These are phyloP conservation scores for Aspergillus sp. DNA, from an alignment of 2,329 filamentous ascomycete species.

Conservation along the genomic window DNA sequence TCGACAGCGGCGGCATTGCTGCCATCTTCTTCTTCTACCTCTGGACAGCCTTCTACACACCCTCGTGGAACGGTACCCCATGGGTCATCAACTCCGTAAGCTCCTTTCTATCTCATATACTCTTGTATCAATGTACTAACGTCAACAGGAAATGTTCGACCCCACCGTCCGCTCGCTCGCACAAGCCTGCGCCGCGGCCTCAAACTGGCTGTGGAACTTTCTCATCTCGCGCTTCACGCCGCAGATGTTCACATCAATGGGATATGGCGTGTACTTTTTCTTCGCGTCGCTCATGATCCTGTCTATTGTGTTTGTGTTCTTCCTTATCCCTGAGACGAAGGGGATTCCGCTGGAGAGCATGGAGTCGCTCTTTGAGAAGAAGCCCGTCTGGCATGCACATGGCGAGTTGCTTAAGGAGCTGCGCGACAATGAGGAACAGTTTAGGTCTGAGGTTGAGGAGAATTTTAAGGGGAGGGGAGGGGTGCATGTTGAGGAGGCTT, in stretches of 20 bases:
- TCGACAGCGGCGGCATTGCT: slow-evolving; percentile 40
- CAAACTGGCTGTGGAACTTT: slow-evolving; percentile 42
- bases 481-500: slow-evolving; percentile 2
- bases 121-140: background rate
- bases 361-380: slow-evolving; percentile 57
- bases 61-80: slow-evolving; percentile 71
- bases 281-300: slow-evolving; percentile 63
- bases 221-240: slow-evolving; percentile 40
- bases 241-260: slow-evolving; percentile 44
- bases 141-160: slow-evolving; percentile 65
- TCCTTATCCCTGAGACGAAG: slow-evolving; percentile 65
- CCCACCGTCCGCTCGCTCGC: slow-evolving; percentile 68
- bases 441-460: slow-evolving; percentile 28
- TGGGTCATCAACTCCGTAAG: slow-evolving; percentile 68
- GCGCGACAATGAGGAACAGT: slow-evolving; percentile 35
- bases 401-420: slow-evolving; percentile 30
- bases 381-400: slow-evolving; percentile 39
- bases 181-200: slow-evolving; percentile 62
- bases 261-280: slow-evolving; percentile 66
- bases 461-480: slow-evolving; percentile 10
- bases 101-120: slow-evolving; percentile 5
- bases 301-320: slow-evolving; percentile 58
- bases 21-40: slow-evolving; percentile 69
- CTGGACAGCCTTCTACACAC: slow-evolving; percentile 73
- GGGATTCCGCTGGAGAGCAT: slow-evolving; percentile 64